Base-by-base conservation (phyloP, 2,329 filamentous ascomycete species). In the Trichophyton mentagrophytes region DNA sequence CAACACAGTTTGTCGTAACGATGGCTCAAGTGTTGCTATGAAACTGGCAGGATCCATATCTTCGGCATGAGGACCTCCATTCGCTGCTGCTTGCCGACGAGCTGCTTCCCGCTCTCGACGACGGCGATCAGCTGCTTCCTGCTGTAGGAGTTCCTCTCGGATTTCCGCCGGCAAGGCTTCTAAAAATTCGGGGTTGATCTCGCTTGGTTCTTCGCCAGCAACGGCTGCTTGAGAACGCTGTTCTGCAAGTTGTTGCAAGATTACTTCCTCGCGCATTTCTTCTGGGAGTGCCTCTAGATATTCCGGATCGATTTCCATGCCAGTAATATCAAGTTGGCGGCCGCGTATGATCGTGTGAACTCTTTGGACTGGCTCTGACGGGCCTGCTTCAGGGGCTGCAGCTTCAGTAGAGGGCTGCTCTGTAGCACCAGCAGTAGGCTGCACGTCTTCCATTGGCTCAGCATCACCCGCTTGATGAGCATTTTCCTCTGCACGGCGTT, bases 201-300 rank as follows among this genome's bases (percentile, higher is more conserved):
- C 73, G 47, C 70, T 75, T 13, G 74, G 73, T 67, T 90, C 85
- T 62, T 91, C 88, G 17, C 84, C 82, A 27, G 82, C 80, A 75
- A 78, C 82, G 22, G 70, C 86, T 74, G 89, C 89, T 72, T 93
- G 85, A 6, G 87, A 87, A 64, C 92, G 85, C 66, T 92, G 84
- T 65, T 89, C 85, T 59, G 88, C 90, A 64, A 96, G 83, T 62
- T 95, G 90, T 64, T 91, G 86, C 72, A 95, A 90, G 65, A 99
- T 89, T 57, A 99, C 93, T 71, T 99, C 93, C 72, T 97, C 92
- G 53, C 93, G 83, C 70, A 97, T 85, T 63, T 99, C 95, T 67
- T 99, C 93, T 0, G 93, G 93, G n/a, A 99, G 78, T n/a, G 92
- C 95, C 62, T 93, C 89, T 5, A 99, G 83, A 73, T 96, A 99